Evolutionary conservation across 768 basidiomycete genomes (phyloP), one percentile per base, ranked within the genome.

Genomic region (Punctularia strigosozonata): DNA sequence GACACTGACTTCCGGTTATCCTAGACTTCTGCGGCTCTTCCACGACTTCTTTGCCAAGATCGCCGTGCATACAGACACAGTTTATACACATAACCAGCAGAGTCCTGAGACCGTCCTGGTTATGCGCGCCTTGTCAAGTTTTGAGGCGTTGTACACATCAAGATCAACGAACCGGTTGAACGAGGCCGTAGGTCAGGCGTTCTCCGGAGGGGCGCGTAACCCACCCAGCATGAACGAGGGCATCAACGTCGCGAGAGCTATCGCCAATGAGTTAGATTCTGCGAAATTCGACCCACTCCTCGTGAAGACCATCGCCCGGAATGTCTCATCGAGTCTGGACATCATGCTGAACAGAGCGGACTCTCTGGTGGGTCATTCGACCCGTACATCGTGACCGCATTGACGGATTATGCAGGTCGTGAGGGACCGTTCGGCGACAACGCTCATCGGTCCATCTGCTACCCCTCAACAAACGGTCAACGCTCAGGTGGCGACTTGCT

Each of bases 11-110:
- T 65, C 76, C 2, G 84, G 86, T 14, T 98, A 98, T 59, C 89
- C 92, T 3, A 74, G 75, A 36, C 65, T 99, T 3, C 57, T 99
- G 6, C 74, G 95, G 7, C 69, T 97, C 2, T 92, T 99, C 60
- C 95, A 99, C 40, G 90, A 91, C 28, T 95, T 99, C 62, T 99
- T 99, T 55, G 77, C 83, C 22, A 91, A 91, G 56, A 89, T 98
- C 38, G 79, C 89, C 2, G 83, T 94, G 8, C 87, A 97, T 53
- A 95, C 95, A 2, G 94, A 98, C 52, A 98, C 95, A 0, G 64
- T 86, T 5, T 98, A 98, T 55, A 80, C 76, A 0, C 75, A 80
- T 38, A 68, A 74, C 1, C 72, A 83, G 36, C 95, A 99, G 61
- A 90, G 91, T 49, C 86, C 94, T 25, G 95, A 99, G 60, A 92